Conservation (phyloP, 2,329 filamentous ascomycete genomes). For the Claviceps lovelessii region DNA sequence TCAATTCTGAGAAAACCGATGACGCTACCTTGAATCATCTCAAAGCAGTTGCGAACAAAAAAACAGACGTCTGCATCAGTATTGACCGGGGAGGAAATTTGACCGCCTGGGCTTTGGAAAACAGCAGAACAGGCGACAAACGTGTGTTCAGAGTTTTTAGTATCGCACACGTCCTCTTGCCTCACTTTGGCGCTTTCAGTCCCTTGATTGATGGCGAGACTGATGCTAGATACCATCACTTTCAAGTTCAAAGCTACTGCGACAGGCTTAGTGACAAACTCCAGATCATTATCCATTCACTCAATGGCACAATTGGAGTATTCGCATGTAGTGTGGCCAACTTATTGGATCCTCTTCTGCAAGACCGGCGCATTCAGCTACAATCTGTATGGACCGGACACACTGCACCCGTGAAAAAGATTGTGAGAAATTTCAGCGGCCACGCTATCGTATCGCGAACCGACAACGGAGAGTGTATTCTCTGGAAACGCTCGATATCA, state of each 20-base stretch:
- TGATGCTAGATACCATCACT: conserved; percentile 26
- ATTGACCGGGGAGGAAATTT: conserved; percentile 73
- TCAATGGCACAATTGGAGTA: conserved; percentile 72
- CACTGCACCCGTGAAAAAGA: conserved; percentile 64
- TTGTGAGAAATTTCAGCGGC: conserved; percentile 73
- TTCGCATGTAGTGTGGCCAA: conserved; percentile 66
- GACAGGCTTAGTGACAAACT: conserved; percentile 49
- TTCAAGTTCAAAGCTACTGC: conserved; percentile 61
- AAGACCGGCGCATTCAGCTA: conserved; percentile 43
- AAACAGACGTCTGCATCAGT: conserved; percentile 74
- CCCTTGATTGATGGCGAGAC: conserved; percentile 14
- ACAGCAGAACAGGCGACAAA: conserved; percentile 57
- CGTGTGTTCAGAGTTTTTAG: conserved; percentile 64
- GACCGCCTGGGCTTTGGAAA: conserved; percentile 87
- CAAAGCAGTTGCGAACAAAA: conserved; percentile 71
- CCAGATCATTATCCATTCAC: conserved; percentile 65
- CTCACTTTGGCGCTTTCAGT: conserved; percentile 34
- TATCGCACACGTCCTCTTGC: conserved; percentile 59
- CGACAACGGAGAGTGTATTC: conserved; percentile 59
- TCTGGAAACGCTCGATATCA: conserved; percentile 53
- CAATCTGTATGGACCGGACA: conserved; percentile 72
- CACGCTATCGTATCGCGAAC: conserved; percentile 71
- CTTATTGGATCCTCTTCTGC: conserved; percentile 59
- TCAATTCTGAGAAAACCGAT: conserved; percentile 42
- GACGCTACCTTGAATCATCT: conserved; percentile 69